phyloP scores from a whole-genome alignment of 2,329 filamentous ascomycete species.

The Epichloe elymi region DNA sequence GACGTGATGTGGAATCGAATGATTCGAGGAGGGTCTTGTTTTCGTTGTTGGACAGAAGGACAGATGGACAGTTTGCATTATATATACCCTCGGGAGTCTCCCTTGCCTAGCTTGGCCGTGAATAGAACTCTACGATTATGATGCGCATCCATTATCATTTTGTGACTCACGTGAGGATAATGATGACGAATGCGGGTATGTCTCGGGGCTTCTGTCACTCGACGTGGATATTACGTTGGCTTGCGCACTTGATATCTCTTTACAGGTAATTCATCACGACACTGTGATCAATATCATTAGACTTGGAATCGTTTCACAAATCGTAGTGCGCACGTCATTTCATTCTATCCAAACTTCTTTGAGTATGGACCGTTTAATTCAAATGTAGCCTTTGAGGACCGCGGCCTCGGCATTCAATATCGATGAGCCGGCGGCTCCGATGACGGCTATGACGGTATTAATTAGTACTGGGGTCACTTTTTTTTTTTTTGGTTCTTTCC shows the following conservation, averaged over 20 bases:
- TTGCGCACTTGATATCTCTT: no score
- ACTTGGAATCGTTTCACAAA: no score
- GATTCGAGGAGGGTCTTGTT: no score
- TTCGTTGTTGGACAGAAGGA: no score
- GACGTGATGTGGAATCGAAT: background rate
- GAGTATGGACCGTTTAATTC: conserved; percentile 11
- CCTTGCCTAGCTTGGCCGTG: background rate
- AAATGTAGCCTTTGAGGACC: conserved; percentile 76
- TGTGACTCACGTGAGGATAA: no score
- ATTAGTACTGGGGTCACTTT: background rate
- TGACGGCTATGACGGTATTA: conserved; percentile 47
- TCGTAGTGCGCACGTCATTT: no score
- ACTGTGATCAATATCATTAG: no score
- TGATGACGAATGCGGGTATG: no score
- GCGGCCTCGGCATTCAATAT: conserved; percentile 92
- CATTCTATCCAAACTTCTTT: background rate
- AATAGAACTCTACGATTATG: background rate
- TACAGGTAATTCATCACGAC: no score
- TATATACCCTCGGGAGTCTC: background rate
- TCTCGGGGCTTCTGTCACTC: no score
- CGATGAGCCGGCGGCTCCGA: conserved; percentile 90
- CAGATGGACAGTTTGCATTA: background rate
- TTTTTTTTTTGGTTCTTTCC: background rate
- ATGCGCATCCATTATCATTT: no score
- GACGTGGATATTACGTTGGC: no score